Evolutionary conservation across 1,284 basidiomycete genomes (phyloP).

Genomic region (Mycena citricolor): DNA sequence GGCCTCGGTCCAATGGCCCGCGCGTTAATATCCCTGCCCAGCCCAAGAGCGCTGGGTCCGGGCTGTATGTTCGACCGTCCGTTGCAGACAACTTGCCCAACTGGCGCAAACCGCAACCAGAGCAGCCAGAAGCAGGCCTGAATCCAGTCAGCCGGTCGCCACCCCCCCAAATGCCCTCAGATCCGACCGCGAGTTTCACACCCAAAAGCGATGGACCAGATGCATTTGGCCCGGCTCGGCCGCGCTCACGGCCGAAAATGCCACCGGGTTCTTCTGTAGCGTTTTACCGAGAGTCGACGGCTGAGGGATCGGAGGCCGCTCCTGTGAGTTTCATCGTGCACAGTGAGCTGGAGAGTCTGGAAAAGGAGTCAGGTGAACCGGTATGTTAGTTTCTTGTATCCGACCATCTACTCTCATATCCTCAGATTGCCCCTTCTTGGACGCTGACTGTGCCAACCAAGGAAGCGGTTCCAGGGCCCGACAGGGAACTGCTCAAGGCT

Average conservation of each 20-base stretch:
- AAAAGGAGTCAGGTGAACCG: no score
- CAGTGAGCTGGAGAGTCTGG: constrained; percentile 65
- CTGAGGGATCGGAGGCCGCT: constrained; percentile 46
- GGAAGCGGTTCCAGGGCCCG: constrained; percentile 64
- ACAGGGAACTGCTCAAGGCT: constrained; percentile 77
- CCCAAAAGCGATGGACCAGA: constrained; percentile 34
- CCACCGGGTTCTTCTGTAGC: constrained; percentile 68
- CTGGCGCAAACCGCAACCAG: constrained; percentile 50
- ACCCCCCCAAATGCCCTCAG: constrained; percentile 46
- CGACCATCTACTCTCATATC: no score
- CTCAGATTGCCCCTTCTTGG: constrained; percentile 51
- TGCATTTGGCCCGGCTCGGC: constrained; percentile 27
- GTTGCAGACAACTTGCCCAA: constrained; percentile 53
- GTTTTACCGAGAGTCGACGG: constrained; percentile 63
- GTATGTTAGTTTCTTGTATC: no score
- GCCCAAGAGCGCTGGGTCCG: constrained; percentile 31
- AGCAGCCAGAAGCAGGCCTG: constrained; percentile 31
- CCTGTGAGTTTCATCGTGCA: constrained; percentile 70
- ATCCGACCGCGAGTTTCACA: constrained; percentile 30
- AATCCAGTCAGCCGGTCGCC: constrained; percentile 61
- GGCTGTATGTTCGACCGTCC: constrained; percentile 49
- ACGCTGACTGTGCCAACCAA: constrained; percentile 54
- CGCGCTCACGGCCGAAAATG: constrained; percentile 54
- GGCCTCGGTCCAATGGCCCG: constrained; percentile 30
- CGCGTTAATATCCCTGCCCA: constrained; percentile 47